These are phyloP conservation scores for Zostera marina DNA, from an alignment of 116 monocot genomes.

Conservation along the genomic window DNA sequence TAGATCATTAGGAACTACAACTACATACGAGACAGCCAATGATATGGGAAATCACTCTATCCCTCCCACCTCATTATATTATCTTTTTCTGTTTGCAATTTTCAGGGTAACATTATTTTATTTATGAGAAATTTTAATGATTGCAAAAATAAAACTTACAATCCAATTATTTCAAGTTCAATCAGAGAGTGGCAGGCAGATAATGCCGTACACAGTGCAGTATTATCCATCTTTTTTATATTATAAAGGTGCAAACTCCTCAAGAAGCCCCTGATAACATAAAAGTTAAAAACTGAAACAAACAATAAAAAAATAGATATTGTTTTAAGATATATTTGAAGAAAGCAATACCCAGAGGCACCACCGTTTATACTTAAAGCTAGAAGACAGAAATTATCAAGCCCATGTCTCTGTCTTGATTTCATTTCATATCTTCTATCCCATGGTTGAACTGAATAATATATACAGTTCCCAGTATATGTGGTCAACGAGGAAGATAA, in stretches of 20 bases:
- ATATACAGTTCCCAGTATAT: constrained; percentile 13
- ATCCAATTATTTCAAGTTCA: constrained; percentile 52
- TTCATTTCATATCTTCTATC: constrained; percentile 37
- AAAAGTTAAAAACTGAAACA: constrained; percentile 1
- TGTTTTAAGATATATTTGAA: background rate
- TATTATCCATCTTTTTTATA: constrained; percentile 50
- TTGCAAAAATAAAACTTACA: too few species aligned
- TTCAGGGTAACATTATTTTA: background rate
- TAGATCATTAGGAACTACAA: too few species aligned
- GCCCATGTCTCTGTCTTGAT: constrained; percentile 27
- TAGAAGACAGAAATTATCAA: constrained; percentile 55
- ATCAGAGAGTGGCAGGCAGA: constrained; percentile 36
- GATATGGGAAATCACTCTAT: too few species aligned
- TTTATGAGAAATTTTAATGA: too few species aligned
- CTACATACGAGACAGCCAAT: too few species aligned
- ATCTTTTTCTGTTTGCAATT: background rate
- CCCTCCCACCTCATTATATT: too few species aligned
- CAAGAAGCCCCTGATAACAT: constrained; percentile 44
- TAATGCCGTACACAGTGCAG: constrained; percentile 36
- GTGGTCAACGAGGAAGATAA: constrained; percentile 9
- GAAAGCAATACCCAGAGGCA: constrained; percentile 39
- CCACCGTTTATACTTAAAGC: constrained; percentile 44
- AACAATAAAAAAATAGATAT: background rate
- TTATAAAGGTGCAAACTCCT: constrained; percentile 56
- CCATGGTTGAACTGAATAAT: constrained; percentile 23